Conservation (phyloP, 2,329 filamentous ascomycete species). For the Chalaropsis ovoidea region DNA sequence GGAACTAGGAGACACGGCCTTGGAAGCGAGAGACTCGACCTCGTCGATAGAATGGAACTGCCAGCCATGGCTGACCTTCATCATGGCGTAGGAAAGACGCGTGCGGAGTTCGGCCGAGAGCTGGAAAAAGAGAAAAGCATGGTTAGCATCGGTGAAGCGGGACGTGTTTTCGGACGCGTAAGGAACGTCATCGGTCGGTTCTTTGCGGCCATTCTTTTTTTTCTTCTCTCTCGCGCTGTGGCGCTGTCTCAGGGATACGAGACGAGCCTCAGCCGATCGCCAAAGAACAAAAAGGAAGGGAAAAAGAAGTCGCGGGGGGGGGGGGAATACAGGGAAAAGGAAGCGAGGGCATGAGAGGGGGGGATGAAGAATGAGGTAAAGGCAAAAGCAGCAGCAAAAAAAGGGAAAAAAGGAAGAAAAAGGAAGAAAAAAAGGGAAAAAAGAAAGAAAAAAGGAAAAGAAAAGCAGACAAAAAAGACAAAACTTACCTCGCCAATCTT, state of each 20-base stretch:
- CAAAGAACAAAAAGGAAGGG: constrained; percentile 10
- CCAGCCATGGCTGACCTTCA: constrained; percentile 87
- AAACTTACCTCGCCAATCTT: constrained; percentile 51
- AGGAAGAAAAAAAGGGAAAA: neutral
- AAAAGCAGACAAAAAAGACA: neutral
- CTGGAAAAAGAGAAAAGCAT: constrained; percentile 35
- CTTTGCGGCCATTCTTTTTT: neutral
- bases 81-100: constrained; percentile 82
- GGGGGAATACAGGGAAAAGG: neutral
- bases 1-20: constrained; percentile 53
- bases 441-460: neutral
- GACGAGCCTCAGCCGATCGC: neutral
- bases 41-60: constrained; percentile 68
- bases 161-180: neutral
- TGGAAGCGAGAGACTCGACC: constrained; percentile 63
- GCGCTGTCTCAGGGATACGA: constrained; percentile 5
- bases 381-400: neutral
- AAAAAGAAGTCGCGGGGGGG: neutral
- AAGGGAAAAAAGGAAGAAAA: neutral
- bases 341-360: neutral
- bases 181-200: neutral
- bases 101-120: constrained; percentile 69
- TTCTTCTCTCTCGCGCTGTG: neutral
- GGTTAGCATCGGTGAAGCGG: neutral
- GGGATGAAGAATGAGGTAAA: neutral